Percentiles rank a stretch among this genome's conserved stretches.
Evolutionary conservation across 768 basidiomycete genomes (phyloP).

Genomic region (Rhizopogon vinicolor): DNA sequence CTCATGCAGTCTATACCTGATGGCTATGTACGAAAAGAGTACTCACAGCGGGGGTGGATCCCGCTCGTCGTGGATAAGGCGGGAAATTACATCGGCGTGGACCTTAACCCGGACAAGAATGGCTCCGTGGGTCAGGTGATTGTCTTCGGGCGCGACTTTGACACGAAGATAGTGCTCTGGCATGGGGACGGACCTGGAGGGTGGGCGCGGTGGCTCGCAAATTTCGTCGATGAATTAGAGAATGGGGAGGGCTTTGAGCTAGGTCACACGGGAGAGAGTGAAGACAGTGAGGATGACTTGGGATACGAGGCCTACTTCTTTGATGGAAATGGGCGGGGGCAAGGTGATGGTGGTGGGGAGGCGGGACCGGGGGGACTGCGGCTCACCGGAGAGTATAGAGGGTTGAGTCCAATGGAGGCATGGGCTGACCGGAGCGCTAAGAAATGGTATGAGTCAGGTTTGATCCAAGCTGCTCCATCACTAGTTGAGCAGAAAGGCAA

Average conservation of each 20-base stretch:
- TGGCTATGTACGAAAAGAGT: constrained; percentile 82
- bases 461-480: constrained; percentile 48
- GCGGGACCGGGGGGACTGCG: constrained; percentile 67
- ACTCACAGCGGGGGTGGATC: constrained; percentile 95
- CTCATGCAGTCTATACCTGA: constrained; percentile 89
- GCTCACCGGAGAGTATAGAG: constrained; percentile 80
- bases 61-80: constrained; percentile 91
- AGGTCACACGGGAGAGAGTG: constrained; percentile 55
- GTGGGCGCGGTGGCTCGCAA: constrained; percentile 93
- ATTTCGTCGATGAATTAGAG: constrained; percentile 91
- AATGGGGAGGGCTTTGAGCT: constrained; percentile 85
- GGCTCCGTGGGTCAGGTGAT: constrained; percentile 91
- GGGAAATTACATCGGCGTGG: constrained; percentile 96
- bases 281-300: constrained; percentile 77
- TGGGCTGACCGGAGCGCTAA: constrained; percentile 88
- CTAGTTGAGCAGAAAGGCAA: constrained; percentile 44
- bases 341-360: constrained; percentile 76
- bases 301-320: constrained; percentile 89
- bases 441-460: constrained; percentile 80
- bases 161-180: constrained; percentile 95
- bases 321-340: constrained; percentile 71
- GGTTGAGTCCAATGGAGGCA: constrained; percentile 91
- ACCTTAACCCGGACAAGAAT: constrained; percentile 78
- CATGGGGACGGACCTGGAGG: constrained; percentile 85
- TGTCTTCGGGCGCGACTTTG: constrained; percentile 98